Percentiles rank a stretch among this genome's conserved stretches.
phyloP scores from a whole-genome alignment of 2,329 filamentous ascomycete species.

The Domatiomyces catenatus region DNA sequence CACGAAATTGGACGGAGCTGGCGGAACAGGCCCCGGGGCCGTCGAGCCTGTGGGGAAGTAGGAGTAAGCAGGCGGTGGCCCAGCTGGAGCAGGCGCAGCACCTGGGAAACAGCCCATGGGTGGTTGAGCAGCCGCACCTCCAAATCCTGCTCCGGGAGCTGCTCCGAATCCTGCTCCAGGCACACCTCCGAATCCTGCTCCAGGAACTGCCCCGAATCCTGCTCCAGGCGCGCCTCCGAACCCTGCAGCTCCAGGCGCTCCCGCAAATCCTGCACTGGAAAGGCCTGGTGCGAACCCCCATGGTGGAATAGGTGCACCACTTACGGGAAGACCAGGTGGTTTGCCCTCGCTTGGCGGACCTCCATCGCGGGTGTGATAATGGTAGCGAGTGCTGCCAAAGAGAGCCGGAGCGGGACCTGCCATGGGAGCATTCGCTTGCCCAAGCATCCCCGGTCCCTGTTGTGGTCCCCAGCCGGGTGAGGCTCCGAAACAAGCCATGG shows the following conservation, averaged over 20 bases:
- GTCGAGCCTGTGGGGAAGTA: conserved; percentile 2
- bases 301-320: not conserved
- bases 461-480: not conserved
- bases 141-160: not conserved
- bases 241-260: no score
- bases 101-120: not conserved
- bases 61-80: not conserved
- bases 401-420: conserved; percentile 5
- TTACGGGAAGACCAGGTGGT: conserved; percentile 13
- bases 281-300: not conserved
- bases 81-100: conserved; percentile 6
- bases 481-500: not conserved
- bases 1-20: conserved; percentile 2
- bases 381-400: conserved; percentile 11
- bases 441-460: not conserved
- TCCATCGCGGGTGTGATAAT: conserved; percentile 20
- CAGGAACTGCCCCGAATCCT: no score
- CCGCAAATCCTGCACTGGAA: conserved; percentile 4
- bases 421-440: not conserved
- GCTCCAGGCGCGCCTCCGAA: no score
- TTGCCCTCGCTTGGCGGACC: conserved; percentile 20
- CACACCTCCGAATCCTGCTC: no score
- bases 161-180: not conserved
- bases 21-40: conserved; percentile 2
- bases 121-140: not conserved